These are phyloP conservation scores for Lathyrus aphaca DNA, from an alignment of 306 rosid species.

Conservation along the genomic window DNA sequence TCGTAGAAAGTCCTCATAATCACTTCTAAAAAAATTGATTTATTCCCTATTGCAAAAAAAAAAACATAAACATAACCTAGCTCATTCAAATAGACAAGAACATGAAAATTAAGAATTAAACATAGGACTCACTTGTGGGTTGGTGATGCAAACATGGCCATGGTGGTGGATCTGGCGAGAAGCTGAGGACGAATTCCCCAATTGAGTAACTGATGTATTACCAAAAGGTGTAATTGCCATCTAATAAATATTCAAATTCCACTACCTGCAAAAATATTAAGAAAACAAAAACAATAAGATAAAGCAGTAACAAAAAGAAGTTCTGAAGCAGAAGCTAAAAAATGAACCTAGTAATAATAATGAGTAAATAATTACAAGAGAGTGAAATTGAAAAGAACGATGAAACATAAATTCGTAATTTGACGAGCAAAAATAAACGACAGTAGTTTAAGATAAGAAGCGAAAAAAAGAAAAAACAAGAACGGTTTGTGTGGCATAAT, in stretches of 20 bases:
- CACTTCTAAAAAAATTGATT: constrained; percentile 69
- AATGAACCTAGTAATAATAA: constrained; percentile 1
- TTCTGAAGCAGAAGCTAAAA: background rate
- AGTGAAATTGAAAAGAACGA: constrained; percentile 14
- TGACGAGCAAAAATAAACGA: background rate
- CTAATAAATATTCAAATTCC: constrained; percentile 37
- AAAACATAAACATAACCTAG: constrained; percentile 5
- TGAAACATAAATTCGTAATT: background rate
- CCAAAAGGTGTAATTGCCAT: constrained; percentile 84
- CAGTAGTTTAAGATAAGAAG: background rate
- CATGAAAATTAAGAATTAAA: constrained; percentile 18
- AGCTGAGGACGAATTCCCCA: constrained; percentile 83
- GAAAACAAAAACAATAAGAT: constrained; percentile 16
- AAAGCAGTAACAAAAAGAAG: background rate
- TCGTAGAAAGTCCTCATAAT: constrained; percentile 80
- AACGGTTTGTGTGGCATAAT: background rate
- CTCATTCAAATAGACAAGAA: constrained; percentile 2
- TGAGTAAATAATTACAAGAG: background rate
- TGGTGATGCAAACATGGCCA: constrained; percentile 51
- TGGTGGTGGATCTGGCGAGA: constrained; percentile 45
- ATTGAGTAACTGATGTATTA: constrained; percentile 72
- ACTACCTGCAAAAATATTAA: constrained; percentile 10
- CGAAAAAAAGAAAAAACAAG: background rate
- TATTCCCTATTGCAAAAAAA: too few species aligned
- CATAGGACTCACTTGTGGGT: constrained; percentile 57